Conservation (phyloP, 768 basidiomycete genomes). For the Tricholoma sp. region DNA sequence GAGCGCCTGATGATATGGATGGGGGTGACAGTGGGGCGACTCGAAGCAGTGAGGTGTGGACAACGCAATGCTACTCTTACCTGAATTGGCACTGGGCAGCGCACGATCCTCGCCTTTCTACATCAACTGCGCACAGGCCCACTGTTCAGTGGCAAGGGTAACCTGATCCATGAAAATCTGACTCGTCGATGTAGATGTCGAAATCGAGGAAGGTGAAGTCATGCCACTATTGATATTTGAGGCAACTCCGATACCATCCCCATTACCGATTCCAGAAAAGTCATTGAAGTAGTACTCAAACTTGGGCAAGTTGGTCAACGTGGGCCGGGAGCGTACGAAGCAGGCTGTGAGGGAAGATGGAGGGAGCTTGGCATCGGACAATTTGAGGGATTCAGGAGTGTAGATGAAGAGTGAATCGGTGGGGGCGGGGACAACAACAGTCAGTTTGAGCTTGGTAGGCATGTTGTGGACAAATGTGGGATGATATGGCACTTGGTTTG, state of each 20-base stretch:
- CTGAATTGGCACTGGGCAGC: background rate
- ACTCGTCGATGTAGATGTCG: background rate
- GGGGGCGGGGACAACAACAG: background rate
- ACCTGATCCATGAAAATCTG: background rate
- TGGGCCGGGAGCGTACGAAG: slow-evolving; percentile 8
- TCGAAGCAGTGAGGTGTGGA: background rate
- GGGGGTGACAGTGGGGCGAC: slow-evolving; percentile 4
- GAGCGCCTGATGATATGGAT: slow-evolving; percentile 7
- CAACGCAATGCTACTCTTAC: background rate
- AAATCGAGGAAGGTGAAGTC: background rate
- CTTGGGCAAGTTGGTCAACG: background rate
- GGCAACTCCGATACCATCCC: background rate
- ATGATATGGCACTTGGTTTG: background rate
- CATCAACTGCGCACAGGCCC: background rate
- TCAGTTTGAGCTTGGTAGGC: background rate
- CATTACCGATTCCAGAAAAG: background rate
- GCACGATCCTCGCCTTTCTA: slow-evolving; percentile 1
- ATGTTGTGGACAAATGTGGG: background rate
- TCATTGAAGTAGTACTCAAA: slow-evolving; percentile 3
- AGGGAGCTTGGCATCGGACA: slow-evolving; percentile 5
- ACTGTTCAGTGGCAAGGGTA: slow-evolving; percentile 3
- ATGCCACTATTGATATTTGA: background rate
- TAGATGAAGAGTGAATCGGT: background rate
- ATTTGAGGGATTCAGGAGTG: background rate
- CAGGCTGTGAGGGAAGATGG: slow-evolving; percentile 15